These are phyloP conservation scores for Arctium lappa DNA, from an alignment of 129 eudicot genomes.

Conservation along the genomic window DNA sequence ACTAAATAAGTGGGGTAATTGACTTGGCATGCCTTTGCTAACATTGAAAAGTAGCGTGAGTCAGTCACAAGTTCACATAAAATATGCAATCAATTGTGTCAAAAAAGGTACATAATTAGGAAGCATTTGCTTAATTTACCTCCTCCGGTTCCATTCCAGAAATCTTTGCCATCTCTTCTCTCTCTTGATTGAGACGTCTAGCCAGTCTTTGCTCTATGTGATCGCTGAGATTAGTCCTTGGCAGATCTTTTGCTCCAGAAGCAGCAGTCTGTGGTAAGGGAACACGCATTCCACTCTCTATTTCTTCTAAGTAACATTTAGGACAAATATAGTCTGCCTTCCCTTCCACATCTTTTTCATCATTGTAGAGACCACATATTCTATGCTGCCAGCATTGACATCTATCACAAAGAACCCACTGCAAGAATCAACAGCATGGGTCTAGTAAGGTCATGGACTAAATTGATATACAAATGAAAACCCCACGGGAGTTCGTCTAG, in stretches of 20 bases:
- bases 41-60: background rate
- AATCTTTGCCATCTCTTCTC: slow-evolving; percentile 60
- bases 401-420: slow-evolving; percentile 94
- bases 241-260: slow-evolving; percentile 70
- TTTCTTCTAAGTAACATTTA: slow-evolving; percentile 55
- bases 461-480: background rate
- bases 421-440: slow-evolving; percentile 20
- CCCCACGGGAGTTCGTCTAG: background rate
- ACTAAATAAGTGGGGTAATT: background rate
- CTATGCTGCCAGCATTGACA: slow-evolving; percentile 89
- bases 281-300: slow-evolving; percentile 46
- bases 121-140: slow-evolving; percentile 36
- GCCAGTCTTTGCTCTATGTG: slow-evolving; percentile 65
- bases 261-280: slow-evolving; percentile 44
- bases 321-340: slow-evolving; percentile 77
- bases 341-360: slow-evolving; percentile 56
- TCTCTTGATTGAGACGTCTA: slow-evolving; percentile 61
- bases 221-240: slow-evolving; percentile 70
- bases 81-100: background rate
- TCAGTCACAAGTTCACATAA: background rate
- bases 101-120: background rate
- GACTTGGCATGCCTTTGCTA: background rate
- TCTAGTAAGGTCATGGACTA: slow-evolving; percentile 14
- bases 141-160: slow-evolving; percentile 45
- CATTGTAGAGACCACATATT: slow-evolving; percentile 73